Base-by-base conservation (phyloP, 2,329 filamentous ascomycete species). In the Dactylellina parvicollis region DNA sequence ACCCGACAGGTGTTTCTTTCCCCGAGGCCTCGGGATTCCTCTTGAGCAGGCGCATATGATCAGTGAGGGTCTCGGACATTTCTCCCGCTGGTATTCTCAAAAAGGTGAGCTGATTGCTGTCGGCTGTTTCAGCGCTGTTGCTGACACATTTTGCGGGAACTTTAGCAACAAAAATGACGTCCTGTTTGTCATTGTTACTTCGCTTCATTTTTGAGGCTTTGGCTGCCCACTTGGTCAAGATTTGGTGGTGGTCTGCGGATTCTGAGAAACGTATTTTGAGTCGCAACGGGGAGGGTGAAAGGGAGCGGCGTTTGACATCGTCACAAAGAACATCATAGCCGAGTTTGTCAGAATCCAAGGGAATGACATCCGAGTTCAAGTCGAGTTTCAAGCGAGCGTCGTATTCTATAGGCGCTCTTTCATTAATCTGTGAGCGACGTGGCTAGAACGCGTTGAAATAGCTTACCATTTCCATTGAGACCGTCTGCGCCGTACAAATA, bases 51-150 rank as follows among this genome's bases (percentile, higher is more conserved):
- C 50, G 50, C 28, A 55, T 36, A 24, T 38, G 50, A 22, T 55
- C 50, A 9, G 8, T 24, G 2, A 55, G 50, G 9, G 50, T 36
- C 20, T 36, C 50, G n/a, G 50, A 55, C 50, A 55, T 55, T 24
- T 55, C 50, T 2, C 50, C 50, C 4, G 50, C 50, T 3, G 50
- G 30, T 12, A 55, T 22, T 14, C 28, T 24, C 12, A 55, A 16
- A 18, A 55, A 55, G 4, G 50, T 55, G 28, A 55, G 50, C 28
- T 55, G 50, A n/a, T 55, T n/a, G 50, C 28, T 38, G 50, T 20
- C 14, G 28, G 50, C 50, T 2, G 30, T 55, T 38, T 38, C 50
- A n/a, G 50, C 20, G 28, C 32, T 38, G 30, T 38, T 55, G 50
- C 50, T 55, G 50, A 55, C 18, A 38, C 50, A 55, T 38, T 38